Conservation (phyloP, 169 alveolate species). For the Plasmodium billcollinsi region DNA sequence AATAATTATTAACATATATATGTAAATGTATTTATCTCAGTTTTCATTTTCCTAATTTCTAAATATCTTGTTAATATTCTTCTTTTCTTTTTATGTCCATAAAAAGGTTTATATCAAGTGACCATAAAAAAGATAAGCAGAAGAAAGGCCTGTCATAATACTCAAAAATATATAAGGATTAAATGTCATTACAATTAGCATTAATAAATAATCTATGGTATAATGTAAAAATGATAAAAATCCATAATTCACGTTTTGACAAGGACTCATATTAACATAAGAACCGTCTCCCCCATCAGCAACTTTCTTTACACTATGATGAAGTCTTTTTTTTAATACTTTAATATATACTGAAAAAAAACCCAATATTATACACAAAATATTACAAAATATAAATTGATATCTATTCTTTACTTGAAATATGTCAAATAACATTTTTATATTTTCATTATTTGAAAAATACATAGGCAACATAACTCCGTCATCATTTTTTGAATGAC, state of each 20-base stretch:
- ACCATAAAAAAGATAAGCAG: slow-evolving; percentile 42
- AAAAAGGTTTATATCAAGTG: slow-evolving; percentile 3
- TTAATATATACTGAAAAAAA: slow-evolving; percentile 48
- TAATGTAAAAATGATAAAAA: slow-evolving; percentile 43
- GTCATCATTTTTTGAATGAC: slow-evolving; percentile 13
- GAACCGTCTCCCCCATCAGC: not conserved
- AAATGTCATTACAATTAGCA: slow-evolving; percentile 75
- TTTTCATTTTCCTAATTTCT: too few relatives aligned
- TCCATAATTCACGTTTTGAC: slow-evolving; percentile 6
- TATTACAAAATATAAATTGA: slow-evolving; percentile 58
- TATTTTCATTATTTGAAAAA: slow-evolving; percentile 38
- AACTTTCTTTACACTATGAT: not conserved
- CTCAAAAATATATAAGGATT: slow-evolving; percentile 57
- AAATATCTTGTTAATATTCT: not conserved
- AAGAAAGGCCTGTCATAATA: slow-evolving; percentile 30
- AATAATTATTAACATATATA: too few relatives aligned
- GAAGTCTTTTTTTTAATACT: slow-evolving; percentile 18
- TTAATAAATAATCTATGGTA: slow-evolving; percentile 49
- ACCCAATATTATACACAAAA: slow-evolving; percentile 44
- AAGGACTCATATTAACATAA: not conserved
- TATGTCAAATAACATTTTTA: slow-evolving; percentile 65
- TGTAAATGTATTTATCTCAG: too few relatives aligned
- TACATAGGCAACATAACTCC: slow-evolving; percentile 48
- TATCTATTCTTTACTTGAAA: slow-evolving; percentile 30
- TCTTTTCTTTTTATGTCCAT: not conserved